Evolutionary conservation across 805 yeast genomes (phyloP).

Genomic region (Blastobotrys parvus): DNA sequence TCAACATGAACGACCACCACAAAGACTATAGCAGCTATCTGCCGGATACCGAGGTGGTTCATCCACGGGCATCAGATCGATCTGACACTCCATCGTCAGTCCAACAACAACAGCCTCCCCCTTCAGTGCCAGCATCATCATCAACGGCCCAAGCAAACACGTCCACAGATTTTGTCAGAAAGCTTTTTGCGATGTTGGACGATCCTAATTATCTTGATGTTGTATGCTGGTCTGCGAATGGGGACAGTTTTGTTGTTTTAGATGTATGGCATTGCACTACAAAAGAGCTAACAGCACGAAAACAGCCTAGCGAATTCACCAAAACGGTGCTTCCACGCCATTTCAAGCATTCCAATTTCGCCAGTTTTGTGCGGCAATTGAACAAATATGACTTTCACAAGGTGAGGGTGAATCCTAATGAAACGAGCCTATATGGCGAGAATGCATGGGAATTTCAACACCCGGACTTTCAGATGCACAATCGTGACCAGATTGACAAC

Average conservation of each 20-base stretch:
- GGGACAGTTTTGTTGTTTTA: constrained; percentile 79
- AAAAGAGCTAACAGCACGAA: neutral
- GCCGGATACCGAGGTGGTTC: too few species aligned
- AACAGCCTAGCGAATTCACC: constrained; percentile 71
- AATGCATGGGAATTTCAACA: constrained; percentile 92
- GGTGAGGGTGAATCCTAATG: constrained; percentile 42
- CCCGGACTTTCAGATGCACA: constrained; percentile 73
- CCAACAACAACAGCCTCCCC: too few species aligned
- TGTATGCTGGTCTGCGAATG: constrained; percentile 80
- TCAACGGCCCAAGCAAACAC: constrained; percentile 1
- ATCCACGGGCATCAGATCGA: too few species aligned
- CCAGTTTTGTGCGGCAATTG: constrained; percentile 88
- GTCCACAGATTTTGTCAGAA: constrained; percentile 16
- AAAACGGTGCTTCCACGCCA: constrained; percentile 82
- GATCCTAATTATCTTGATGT: constrained; percentile 65
- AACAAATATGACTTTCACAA: constrained; percentile 98
- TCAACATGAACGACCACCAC: neutral
- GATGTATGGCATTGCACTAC: constrained; percentile 34
- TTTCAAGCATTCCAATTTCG: constrained; percentile 91
- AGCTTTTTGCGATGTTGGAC: constrained; percentile 68
- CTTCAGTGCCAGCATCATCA: too few species aligned
- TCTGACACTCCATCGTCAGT: too few species aligned
- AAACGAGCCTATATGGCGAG: constrained; percentile 13
- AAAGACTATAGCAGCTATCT: neutral
- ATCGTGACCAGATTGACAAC: constrained; percentile 71